Conservation (phyloP, 2,329 filamentous ascomycete genomes). For the Fusarium sp. region DNA sequence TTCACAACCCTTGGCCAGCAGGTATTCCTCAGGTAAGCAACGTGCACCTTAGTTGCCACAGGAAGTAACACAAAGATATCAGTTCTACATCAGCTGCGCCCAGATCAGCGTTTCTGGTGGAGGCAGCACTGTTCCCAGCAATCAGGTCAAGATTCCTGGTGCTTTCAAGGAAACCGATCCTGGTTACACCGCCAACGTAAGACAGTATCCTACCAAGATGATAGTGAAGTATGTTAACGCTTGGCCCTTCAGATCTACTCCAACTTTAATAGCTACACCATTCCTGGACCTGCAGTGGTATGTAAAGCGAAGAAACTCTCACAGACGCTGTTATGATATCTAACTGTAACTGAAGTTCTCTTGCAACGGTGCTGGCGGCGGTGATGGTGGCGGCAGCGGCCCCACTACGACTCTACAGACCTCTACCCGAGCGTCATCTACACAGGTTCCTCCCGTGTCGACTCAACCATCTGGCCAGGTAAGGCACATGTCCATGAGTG, state of each 20-base stretch:
- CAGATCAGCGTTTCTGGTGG: slow-evolving; percentile 7
- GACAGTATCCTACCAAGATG: fast-evolving
- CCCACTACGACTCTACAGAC: slow-evolving; percentile 1
- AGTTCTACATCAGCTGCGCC: slow-evolving; percentile 17
- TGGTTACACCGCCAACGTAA: slow-evolving; percentile 8
- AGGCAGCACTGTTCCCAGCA: not conserved
- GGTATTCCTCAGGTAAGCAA: not conserved
- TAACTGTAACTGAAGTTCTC: not conserved
- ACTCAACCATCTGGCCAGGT: slow-evolving; percentile 3
- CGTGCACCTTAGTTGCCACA: fast-evolving
- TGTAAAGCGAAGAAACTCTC: fast-evolving
- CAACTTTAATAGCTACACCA: slow-evolving; percentile 8
- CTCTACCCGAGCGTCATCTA: not conserved
- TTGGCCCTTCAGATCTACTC: not conserved
- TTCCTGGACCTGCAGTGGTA: slow-evolving; percentile 12
- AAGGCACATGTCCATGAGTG: fast-evolving
- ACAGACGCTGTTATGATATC: fast-evolving
- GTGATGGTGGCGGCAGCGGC: not conserved
- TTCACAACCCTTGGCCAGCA: slow-evolving; percentile 7
- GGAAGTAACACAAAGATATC: too few relatives aligned
- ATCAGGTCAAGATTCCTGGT: slow-evolving; percentile 13
- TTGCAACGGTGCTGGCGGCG: slow-evolving; percentile 4
- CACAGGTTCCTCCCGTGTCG: not conserved
- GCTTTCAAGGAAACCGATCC: slow-evolving; percentile 1
- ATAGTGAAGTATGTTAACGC: fast-evolving